Evolutionary conservation across 164 flowering plant genomes (phyloP), one percentile per base, ranked within the genome.

Genomic region (Stephania yunnanensis): DNA sequence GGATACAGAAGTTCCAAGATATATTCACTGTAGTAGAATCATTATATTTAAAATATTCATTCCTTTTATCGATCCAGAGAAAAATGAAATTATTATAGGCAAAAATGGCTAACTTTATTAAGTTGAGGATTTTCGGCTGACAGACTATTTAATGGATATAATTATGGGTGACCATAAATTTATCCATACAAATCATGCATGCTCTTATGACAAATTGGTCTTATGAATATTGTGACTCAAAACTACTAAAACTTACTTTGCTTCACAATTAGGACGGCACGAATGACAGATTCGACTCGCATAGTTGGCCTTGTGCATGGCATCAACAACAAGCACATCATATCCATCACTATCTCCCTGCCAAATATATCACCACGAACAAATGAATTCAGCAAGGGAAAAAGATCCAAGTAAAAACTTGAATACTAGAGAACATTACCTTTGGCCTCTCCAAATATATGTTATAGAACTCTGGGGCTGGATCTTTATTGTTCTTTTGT

Each of bases 341-440:
- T 94, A 96, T 22, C 99, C 99, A 87, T 96, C 93, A 78, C 91
- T 92, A 79, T 96, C 99, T 85, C 98, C 98, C 99, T 96, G 88
- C 68, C 68, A 85, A 69, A 48, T 10, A 19, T 63, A 50, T n/a
- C 7, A 79, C 74, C 4, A 69, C 46, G 46, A 63, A 10, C 29
- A 78, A 19, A 71, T 74, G 69, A 73, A 31, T 64, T 36, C 71
- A 72, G 10, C 10, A 45, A 42, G 22, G 20, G 66, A 15, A 20
- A 25, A 44, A 25, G 8, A 29, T 63, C 64, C 75, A 72, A 77
- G 52, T 45, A 69, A 71, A 65, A 36, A 45, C 46, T 64, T 17
- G 67, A 36, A 30, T 30, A 71, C 64, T 70, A 71, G 46, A 25
- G 25, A 48, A 44, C 71, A 58, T 19, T 52, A 96, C 99, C 98